A percentile compares a stretch with the other conserved stretches of the same genome.
Conservation (phyloP, 345 rosid genomes). For the Crucihimalaya himalaica region DNA sequence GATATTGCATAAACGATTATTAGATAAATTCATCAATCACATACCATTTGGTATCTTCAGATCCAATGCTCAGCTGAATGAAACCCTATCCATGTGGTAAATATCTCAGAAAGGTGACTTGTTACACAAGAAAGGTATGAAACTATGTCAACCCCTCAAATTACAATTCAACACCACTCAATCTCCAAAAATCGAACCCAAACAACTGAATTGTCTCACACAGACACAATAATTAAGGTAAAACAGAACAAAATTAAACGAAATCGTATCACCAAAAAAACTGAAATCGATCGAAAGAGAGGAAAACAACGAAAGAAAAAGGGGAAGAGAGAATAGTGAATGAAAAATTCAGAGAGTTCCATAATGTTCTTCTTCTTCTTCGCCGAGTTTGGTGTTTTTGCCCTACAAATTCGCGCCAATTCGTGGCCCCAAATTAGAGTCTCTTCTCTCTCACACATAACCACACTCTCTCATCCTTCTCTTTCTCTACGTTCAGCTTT, state of each 20-base stretch:
- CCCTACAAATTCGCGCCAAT: slow-evolving; percentile 80
- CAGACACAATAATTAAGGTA: background rate
- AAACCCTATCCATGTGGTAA: background rate
- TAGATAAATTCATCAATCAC: background rate
- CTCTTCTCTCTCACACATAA: background rate
- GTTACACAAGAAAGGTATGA: slow-evolving; percentile 20
- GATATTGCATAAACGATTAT: background rate
- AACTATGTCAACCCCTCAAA: slow-evolving; percentile 2
- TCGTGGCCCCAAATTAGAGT: slow-evolving; percentile 46
- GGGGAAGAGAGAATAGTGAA: slow-evolving; percentile 41
- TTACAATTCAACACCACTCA: background rate
- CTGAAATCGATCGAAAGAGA: background rate
- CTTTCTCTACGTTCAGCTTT: background rate
- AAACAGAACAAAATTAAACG: background rate
- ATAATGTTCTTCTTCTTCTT: background rate
- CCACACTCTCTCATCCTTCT: background rate
- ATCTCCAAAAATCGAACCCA: background rate
- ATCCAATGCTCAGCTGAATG: slow-evolving; percentile 9
- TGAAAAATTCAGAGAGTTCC: background rate
- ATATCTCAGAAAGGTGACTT: slow-evolving; percentile 15
- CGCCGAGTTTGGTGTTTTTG: background rate
- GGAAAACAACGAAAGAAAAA: background rate
- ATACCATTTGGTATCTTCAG: background rate
- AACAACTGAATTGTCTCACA: background rate
- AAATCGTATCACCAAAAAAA: background rate